Conservation (phyloP, 169 alveolate species). For the Eimeria tenella region DNA sequence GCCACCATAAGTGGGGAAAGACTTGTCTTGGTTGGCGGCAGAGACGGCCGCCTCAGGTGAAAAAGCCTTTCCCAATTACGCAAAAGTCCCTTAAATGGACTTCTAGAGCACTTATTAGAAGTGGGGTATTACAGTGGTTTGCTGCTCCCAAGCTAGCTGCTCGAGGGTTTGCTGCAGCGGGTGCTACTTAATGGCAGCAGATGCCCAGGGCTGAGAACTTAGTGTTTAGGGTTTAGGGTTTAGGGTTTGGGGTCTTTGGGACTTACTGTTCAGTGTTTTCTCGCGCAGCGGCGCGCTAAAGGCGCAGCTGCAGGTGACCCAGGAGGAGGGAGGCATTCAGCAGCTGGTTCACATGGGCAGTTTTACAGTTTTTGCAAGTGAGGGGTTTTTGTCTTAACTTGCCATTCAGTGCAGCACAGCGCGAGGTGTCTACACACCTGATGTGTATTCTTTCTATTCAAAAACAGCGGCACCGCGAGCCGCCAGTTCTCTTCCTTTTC, state of each 20-base stretch:
- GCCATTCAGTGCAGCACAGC: no score
- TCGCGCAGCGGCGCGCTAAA: constrained; percentile 24
- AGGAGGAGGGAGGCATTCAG: constrained; percentile 48
- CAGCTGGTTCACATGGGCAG: constrained; percentile 2
- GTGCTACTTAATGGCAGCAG: background rate
- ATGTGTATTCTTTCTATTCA: no score
- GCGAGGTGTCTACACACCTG: no score
- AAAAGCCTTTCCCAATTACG: background rate
- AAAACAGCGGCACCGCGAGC: no score
- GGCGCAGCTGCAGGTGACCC: background rate
- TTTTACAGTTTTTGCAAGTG: constrained; percentile 34
- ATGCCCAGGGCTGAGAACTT: no score
- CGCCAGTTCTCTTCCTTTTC: no score
- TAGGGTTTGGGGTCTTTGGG: background rate
- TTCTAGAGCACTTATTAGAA: no score
- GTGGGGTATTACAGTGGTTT: no score
- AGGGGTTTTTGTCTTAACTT: background rate
- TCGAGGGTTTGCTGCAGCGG: background rate
- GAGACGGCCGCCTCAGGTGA: constrained; percentile 16
- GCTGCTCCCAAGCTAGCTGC: no score
- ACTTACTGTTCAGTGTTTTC: background rate
- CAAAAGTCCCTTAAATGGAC: no score
- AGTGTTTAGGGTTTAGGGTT: background rate
- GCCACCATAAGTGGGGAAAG: constrained; percentile 17
- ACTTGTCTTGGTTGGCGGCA: constrained; percentile 22